Percentiles rank a stretch among this genome's conserved stretches.
These are phyloP conservation scores for Podaxis sp. DNA, from an alignment of 768 basidiomycete species.

Conservation along the genomic window DNA sequence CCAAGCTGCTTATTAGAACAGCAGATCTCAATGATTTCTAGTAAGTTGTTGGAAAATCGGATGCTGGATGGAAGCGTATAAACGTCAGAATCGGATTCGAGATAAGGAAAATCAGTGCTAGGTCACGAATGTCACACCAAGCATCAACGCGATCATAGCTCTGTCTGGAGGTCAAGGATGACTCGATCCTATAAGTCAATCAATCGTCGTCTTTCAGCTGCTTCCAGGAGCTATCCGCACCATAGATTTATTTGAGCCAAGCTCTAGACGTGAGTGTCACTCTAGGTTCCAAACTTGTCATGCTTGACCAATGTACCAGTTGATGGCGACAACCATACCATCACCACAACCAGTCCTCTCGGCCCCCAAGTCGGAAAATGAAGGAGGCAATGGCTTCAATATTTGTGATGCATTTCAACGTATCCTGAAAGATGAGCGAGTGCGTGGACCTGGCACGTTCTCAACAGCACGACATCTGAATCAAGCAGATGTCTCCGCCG, in stretches of 20 bases:
- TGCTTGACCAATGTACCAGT: not conserved
- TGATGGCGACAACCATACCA: slow-evolving; percentile 15
- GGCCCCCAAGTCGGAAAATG: slow-evolving; percentile 18
- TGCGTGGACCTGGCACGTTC: slow-evolving; percentile 23
- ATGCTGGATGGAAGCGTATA: too few species aligned
- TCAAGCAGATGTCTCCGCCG: slow-evolving; percentile 68
- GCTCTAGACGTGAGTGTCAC: not conserved
- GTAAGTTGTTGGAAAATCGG: too few species aligned
- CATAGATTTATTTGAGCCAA: not conserved
- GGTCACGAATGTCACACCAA: slow-evolving; percentile 2
- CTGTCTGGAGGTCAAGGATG: not conserved
- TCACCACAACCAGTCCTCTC: slow-evolving; percentile 13
- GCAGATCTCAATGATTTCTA: too few species aligned
- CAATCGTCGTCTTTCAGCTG: not conserved
- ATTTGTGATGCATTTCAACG: slow-evolving; percentile 53
- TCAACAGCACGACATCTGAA: slow-evolving; percentile 1
- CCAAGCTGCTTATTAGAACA: too few species aligned
- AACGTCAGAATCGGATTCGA: not conserved
- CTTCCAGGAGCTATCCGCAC: not conserved
- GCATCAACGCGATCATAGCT: not conserved
- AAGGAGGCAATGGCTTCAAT: slow-evolving; percentile 27
- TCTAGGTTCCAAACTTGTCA: not conserved
- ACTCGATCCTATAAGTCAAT: not conserved
- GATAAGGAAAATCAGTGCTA: not conserved
- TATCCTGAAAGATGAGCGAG: slow-evolving; percentile 66